Conservation (phyloP, 345 rosid species). For the Pseudoturritis turrita region DNA sequence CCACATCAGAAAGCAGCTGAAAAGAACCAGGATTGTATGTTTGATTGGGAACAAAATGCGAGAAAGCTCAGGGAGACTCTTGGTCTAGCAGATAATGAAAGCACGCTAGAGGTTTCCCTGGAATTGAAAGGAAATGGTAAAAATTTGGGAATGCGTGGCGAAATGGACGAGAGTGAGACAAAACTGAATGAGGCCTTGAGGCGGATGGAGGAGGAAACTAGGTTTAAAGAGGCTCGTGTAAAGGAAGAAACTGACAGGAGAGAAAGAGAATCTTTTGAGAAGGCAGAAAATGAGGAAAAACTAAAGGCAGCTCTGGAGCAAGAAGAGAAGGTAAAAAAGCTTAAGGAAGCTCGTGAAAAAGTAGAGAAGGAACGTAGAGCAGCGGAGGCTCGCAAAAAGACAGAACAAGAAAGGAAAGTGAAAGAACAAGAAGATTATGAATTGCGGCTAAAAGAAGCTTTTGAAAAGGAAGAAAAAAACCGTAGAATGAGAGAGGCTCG, state of each 20-base stretch:
- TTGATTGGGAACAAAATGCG: slow-evolving; percentile 33
- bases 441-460: slow-evolving; percentile 33
- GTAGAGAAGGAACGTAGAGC: slow-evolving; percentile 38
- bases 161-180: not conserved
- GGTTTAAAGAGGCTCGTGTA: slow-evolving; percentile 21
- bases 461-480: slow-evolving; percentile 38
- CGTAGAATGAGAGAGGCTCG: slow-evolving; percentile 38
- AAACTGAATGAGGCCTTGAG: slow-evolving; percentile 30
- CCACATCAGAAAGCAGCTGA: slow-evolving; percentile 1
- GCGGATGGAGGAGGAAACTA: slow-evolving; percentile 33
- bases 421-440: slow-evolving; percentile 38
- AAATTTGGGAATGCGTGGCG: not conserved
- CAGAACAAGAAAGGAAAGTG: slow-evolving; percentile 34
- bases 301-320: slow-evolving; percentile 30
- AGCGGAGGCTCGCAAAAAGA: slow-evolving; percentile 29
- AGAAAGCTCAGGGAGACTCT: slow-evolving; percentile 35
- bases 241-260: slow-evolving; percentile 28
- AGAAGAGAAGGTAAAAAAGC: slow-evolving; percentile 29
- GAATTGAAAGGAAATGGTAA: slow-evolving; percentile 23
- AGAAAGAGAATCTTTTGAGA: slow-evolving; percentile 27
- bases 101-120: slow-evolving; percentile 25
- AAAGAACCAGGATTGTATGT: slow-evolving; percentile 23
- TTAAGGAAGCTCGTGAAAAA: slow-evolving; percentile 21
- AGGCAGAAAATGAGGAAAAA: slow-evolving; percentile 33
- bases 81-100: slow-evolving; percentile 31